Conservation (phyloP, 306 rosid genomes). For the Quercus alba region DNA sequence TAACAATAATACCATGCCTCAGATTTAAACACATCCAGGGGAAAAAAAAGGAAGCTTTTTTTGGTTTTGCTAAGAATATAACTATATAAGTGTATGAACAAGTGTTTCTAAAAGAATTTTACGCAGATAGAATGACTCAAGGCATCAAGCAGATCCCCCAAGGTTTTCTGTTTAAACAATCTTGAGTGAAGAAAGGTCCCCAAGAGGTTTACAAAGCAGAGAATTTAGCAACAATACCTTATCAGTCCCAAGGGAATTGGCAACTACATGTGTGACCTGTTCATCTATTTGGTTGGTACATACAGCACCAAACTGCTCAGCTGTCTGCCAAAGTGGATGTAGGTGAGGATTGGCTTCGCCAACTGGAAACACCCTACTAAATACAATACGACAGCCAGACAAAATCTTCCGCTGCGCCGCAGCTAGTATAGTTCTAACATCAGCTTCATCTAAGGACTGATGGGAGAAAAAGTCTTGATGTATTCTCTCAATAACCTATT, state of each 20-base stretch:
- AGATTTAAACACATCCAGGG: not conserved
- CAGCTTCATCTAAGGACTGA: conserved; percentile 72
- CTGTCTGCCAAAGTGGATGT: conserved; percentile 95
- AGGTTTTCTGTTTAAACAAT: not conserved
- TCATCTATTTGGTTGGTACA: conserved; percentile 85
- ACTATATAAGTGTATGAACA: not conserved
- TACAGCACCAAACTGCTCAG: conserved; percentile 95
- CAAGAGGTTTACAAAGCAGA: not conserved
- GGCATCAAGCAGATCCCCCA: not conserved
- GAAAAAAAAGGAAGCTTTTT: not conserved
- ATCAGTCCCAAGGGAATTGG: conserved; percentile 86
- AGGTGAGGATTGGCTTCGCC: conserved; percentile 89
- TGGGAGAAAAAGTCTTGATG: conserved; percentile 79
- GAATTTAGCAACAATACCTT: conserved; percentile 58
- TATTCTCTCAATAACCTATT: conserved; percentile 85
- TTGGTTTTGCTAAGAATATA: not conserved
- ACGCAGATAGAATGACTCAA: not conserved
- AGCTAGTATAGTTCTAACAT: conserved; percentile 91
- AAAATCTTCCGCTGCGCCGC: conserved; percentile 82
- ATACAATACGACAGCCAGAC: conserved; percentile 83
- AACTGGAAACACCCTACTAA: conserved; percentile 93
- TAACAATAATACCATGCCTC: conserved; percentile 19
- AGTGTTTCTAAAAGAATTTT: not conserved
- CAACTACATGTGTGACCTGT: conserved; percentile 96
- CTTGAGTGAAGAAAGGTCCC: not conserved